phyloP scores from a whole-genome alignment of 352 stramenopile genomes.

The Phytophthora sp. region DNA sequence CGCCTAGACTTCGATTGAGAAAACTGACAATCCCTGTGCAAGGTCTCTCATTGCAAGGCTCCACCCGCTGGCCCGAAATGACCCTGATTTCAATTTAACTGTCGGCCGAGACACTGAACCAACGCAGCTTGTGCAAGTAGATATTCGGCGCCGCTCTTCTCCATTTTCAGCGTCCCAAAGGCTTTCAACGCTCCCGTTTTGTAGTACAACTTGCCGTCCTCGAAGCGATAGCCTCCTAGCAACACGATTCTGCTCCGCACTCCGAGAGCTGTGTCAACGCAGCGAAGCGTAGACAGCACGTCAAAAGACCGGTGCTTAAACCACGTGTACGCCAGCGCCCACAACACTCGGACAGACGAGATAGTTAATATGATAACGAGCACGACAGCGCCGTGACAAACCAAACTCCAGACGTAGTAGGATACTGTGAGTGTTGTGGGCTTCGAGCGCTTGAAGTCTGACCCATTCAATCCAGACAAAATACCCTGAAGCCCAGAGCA shows the following conservation, averaged over 20 bases:
- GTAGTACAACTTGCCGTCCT: constrained; percentile 10
- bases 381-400: constrained; percentile 9
- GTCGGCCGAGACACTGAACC: neutral
- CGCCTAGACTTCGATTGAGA: neutral
- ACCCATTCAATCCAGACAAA: constrained; percentile 11
- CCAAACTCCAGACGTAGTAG: constrained; percentile 11
- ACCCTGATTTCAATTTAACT: neutral
- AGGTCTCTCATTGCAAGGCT: neutral
- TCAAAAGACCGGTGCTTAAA: constrained; percentile 8
- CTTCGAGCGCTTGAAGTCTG: constrained; percentile 9
- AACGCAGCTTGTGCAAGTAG: constrained; percentile 4
- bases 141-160: neutral
- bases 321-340: neutral
- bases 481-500: constrained; percentile 5
- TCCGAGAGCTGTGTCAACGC: constrained; percentile 2
- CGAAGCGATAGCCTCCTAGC: neutral
- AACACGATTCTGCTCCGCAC: neutral
- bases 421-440: constrained; percentile 1
- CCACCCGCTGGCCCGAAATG: neutral
- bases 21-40: neutral
- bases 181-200: neutral
- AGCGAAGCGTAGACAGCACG: constrained; percentile 1
- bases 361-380: constrained; percentile 8
- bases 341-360: neutral
- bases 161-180: constrained; percentile 5